phyloP scores from a whole-genome alignment of 2,329 filamentous ascomycete genomes.

The Colletotrichum agaves region DNA sequence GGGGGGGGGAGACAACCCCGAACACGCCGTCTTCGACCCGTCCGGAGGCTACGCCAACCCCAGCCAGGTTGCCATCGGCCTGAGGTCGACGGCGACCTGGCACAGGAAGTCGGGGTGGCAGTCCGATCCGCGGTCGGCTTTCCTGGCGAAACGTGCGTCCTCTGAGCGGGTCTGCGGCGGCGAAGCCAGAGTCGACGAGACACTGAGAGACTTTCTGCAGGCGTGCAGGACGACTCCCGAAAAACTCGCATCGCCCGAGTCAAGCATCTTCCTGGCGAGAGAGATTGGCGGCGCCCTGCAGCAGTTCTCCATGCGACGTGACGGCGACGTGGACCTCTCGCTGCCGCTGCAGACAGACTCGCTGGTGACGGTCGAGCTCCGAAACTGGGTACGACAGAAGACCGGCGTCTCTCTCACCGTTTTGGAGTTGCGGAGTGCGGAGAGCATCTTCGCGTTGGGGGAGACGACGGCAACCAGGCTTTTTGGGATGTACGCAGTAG shows the following conservation, averaged over 20 bases:
- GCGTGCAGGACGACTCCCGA: neutral
- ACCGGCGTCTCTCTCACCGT: slow-evolving; percentile 35
- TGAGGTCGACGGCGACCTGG: slow-evolving; percentile 21
- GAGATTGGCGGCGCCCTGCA: slow-evolving; percentile 17
- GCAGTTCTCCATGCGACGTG: slow-evolving; percentile 35
- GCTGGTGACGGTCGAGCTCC: slow-evolving; percentile 41
- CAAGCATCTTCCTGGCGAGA: slow-evolving; percentile 14
- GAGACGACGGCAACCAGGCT: slow-evolving; percentile 3
- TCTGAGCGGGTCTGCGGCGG: slow-evolving; percentile 27
- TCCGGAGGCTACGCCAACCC: slow-evolving; percentile 27
- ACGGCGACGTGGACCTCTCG: slow-evolving; percentile 23
- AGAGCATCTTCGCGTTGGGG: slow-evolving; percentile 11
- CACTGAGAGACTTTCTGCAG: slow-evolving; percentile 14
- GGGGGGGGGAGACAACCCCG: neutral
- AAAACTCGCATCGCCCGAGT: slow-evolving; percentile 4
- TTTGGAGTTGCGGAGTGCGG: slow-evolving; percentile 20
- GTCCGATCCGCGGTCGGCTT: slow-evolving; percentile 40
- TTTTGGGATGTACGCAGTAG: too few relatives aligned
- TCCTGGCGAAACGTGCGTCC: slow-evolving; percentile 3
- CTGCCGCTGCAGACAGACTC: slow-evolving; percentile 39
- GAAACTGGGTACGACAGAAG: slow-evolving; percentile 39
- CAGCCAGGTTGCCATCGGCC: slow-evolving; percentile 37
- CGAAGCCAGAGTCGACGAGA: neutral
- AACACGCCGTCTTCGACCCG: too few relatives aligned
- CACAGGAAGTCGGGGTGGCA: slow-evolving; percentile 36